phyloP scores from a whole-genome alignment of 2,329 filamentous ascomycete species.

The Penicillium sp. region DNA sequence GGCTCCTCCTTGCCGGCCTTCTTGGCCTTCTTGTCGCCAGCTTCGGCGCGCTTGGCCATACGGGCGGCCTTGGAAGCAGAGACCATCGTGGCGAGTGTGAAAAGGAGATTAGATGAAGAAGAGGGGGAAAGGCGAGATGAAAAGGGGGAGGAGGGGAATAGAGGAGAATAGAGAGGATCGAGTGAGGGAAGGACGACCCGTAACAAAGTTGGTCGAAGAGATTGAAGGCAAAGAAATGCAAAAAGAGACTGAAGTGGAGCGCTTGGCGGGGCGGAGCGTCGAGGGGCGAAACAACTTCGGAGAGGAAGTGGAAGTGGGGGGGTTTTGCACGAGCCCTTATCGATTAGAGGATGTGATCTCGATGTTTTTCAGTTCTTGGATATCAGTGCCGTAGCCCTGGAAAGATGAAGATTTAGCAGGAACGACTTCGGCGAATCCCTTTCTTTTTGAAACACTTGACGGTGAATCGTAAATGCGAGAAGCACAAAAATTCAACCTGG shows the following conservation, averaged over 20 bases:
- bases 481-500: constrained; percentile 30
- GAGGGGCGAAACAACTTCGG: constrained; percentile 29
- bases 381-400: not conserved
- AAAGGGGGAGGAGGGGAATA: constrained; percentile 16
- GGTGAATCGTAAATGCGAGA: not conserved
- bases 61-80: constrained; percentile 70
- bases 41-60: constrained; percentile 65
- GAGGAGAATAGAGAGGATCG: constrained; percentile 3
- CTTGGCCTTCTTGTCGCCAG: constrained; percentile 62
- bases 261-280: constrained; percentile 33
- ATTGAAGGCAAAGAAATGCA: constrained; percentile 37
- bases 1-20: constrained; percentile 59
- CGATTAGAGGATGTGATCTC: constrained; percentile 34
- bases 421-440: too few relatives aligned
- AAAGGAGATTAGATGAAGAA: constrained; percentile 14
- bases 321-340: constrained; percentile 41
- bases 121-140: constrained; percentile 14
- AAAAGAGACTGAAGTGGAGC: constrained; percentile 36
- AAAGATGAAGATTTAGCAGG: not conserved
- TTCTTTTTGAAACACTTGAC: not conserved
- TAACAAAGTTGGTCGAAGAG: constrained; percentile 24
- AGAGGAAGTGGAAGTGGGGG: constrained; percentile 9
- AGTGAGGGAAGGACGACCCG: constrained; percentile 18
- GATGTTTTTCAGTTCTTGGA: not conserved
- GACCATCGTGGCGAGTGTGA: constrained; percentile 54